Conservation (phyloP, 2,329 filamentous ascomycete species). For the Epichloe aotearoae region DNA sequence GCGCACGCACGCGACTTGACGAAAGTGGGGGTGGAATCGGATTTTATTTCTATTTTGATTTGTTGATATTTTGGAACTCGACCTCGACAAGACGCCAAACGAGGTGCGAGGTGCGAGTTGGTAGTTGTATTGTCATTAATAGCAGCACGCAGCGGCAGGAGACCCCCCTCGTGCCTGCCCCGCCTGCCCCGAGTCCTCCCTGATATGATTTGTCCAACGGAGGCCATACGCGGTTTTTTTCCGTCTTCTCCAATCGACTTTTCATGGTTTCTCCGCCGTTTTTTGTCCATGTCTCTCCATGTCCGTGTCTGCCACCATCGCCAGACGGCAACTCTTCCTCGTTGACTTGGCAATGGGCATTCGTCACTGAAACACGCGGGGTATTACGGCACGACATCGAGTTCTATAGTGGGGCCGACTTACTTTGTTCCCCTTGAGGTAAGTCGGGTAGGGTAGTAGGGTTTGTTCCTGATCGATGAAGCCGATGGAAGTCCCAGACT, state of each 20-base stretch:
- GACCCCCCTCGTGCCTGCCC: too few relatives aligned
- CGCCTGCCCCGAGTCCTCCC: not conserved
- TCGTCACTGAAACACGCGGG: slow-evolving; percentile 12
- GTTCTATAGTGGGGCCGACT: not conserved
- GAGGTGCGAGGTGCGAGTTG: too few relatives aligned
- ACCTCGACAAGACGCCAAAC: too few relatives aligned
- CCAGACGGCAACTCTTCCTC: not conserved
- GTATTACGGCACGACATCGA: not conserved
- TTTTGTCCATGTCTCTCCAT: not conserved
- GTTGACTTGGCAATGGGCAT: slow-evolving; percentile 15
- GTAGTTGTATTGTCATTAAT: too few relatives aligned
- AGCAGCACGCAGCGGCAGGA: too few relatives aligned
- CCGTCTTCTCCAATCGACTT: not conserved
- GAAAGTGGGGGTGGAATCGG: not conserved
- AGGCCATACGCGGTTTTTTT: too few relatives aligned
- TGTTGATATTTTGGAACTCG: not conserved
- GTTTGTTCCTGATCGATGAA: not conserved
- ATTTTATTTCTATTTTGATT: not conserved
- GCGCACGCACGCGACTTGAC: not conserved
- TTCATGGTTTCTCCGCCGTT: not conserved
- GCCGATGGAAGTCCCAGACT: not conserved
- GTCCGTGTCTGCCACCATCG: not conserved
- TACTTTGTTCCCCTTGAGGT: not conserved
- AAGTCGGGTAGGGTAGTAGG: too few relatives aligned
- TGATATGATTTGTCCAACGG: not conserved